These are phyloP conservation scores for Rhizopus microsporus DNA, from an alignment of 371 early-diverging fungal genomes.

Conservation along the genomic window DNA sequence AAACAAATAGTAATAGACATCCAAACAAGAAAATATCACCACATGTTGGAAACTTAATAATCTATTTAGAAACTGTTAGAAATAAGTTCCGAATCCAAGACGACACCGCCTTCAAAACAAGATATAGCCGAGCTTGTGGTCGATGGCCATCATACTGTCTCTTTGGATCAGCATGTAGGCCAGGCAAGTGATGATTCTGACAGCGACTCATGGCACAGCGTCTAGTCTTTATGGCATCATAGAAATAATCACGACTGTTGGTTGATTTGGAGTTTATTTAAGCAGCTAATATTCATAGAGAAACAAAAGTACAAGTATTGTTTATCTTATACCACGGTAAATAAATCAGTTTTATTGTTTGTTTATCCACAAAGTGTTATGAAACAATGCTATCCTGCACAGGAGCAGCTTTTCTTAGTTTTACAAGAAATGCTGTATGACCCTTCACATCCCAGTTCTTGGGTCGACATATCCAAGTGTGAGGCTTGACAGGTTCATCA, in stretches of 20 bases:
- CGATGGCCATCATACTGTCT: neutral
- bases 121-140: neutral
- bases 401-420: slow-evolving; percentile 26
- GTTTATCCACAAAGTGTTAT: too few relatives aligned
- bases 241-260: too few relatives aligned
- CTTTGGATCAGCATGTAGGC: neutral
- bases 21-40: too few relatives aligned
- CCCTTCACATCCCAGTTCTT: slow-evolving; percentile 56
- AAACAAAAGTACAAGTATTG: too few relatives aligned
- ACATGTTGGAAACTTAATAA: neutral
- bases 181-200: slow-evolving; percentile 16
- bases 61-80: too few relatives aligned
- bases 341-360: too few relatives aligned
- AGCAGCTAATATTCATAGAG: too few relatives aligned
- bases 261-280: too few relatives aligned
- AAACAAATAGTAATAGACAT: neutral
- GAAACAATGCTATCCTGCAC: neutral
- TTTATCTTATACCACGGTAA: too few relatives aligned
- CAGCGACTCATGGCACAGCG: slow-evolving; percentile 25
- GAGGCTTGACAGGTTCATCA: slow-evolving; percentile 3
- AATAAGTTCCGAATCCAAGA: neutral
- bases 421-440: slow-evolving; percentile 69
- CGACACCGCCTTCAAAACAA: neutral
- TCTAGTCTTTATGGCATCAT: neutral
- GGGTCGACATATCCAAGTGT: slow-evolving; percentile 67